phyloP scores from a whole-genome alignment of 1,284 basidiomycete genomes.

The Trichosporon asahii region DNA sequence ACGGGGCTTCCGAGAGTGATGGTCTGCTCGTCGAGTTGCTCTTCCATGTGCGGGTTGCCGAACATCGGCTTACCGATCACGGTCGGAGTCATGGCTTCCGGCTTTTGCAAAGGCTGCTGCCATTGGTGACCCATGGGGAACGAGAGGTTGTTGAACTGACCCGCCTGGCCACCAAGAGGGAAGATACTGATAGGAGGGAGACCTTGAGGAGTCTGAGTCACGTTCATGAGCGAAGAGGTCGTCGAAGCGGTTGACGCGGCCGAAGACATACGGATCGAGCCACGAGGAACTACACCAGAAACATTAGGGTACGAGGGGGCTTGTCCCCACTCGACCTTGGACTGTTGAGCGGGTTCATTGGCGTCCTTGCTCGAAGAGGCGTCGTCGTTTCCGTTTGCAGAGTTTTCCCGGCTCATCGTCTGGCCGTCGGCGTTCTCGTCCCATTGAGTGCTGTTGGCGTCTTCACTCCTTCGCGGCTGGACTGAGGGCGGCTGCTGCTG shows the following conservation, averaged over 20 bases:
- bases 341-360: conserved; percentile 4
- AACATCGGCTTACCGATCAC: conserved; percentile 22
- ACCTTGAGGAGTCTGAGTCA: conserved; percentile 19
- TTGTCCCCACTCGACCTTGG: conserved; percentile 23
- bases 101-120: not conserved
- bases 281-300: not conserved
- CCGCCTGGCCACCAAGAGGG: conserved; percentile 13
- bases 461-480: conserved; percentile 13
- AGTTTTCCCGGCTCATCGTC: not conserved
- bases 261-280: conserved; percentile 20
- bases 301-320: not conserved
- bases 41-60: not conserved
- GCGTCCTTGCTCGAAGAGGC: conserved; percentile 19
- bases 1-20: conserved; percentile 39
- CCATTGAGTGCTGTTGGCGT: conserved; percentile 29
- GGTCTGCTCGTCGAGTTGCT: conserved; percentile 25
- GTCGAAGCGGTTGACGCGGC: conserved; percentile 32
- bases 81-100: conserved; percentile 14
- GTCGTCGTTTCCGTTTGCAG: not conserved
- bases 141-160: conserved; percentile 5
- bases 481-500: conserved; percentile 20
- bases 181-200: conserved; percentile 31
- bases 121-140: conserved; percentile 1
- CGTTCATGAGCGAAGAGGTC: conserved; percentile 29
- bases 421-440: conserved; percentile 24